Conservation (phyloP, 2,329 filamentous ascomycete genomes). For the Hypoxylon sp. region DNA sequence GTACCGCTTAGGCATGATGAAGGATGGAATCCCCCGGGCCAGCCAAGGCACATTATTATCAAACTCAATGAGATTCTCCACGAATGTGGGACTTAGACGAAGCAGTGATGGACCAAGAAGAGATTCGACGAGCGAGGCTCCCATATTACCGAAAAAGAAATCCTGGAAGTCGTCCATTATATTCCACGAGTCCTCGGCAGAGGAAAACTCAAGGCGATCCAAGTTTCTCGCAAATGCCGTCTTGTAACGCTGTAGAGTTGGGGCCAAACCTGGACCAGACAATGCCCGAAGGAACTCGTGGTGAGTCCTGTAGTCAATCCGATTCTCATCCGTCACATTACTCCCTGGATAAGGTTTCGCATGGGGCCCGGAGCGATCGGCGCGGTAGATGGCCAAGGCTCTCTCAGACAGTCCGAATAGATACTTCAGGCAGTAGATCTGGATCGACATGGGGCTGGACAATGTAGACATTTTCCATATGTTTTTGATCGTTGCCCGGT, state of each 20-base stretch:
- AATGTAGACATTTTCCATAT: too few species aligned
- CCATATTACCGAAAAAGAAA: constrained; percentile 28
- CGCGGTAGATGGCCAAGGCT: too few species aligned
- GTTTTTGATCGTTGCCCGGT: too few species aligned
- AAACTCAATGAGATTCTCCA: constrained; percentile 33
- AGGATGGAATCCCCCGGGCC: constrained; percentile 25
- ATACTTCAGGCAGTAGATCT: too few species aligned
- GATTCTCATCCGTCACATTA: constrained; percentile 24
- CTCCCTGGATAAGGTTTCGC: constrained; percentile 25
- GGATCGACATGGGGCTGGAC: too few species aligned
- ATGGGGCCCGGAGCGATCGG: constrained; percentile 34
- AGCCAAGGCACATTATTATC: constrained; percentile 29
- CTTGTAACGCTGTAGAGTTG: constrained; percentile 20
- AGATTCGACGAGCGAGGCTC: constrained; percentile 24
- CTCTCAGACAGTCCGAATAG: constrained; percentile 27
- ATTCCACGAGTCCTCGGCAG: not conserved
- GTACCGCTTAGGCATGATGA: constrained; percentile 26
- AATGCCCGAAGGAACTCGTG: constrained; percentile 21
- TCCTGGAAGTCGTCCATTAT: constrained; percentile 16
- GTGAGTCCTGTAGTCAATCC: constrained; percentile 33
- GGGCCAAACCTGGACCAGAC: constrained; percentile 30
- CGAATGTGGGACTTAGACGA: constrained; percentile 28
- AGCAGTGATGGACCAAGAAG: constrained; percentile 33
- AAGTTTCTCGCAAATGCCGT: too few species aligned
- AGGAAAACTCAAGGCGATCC: too few species aligned